phyloP scores from a whole-genome alignment of 1,284 basidiomycete species.

The Cryptococcus sp. region DNA sequence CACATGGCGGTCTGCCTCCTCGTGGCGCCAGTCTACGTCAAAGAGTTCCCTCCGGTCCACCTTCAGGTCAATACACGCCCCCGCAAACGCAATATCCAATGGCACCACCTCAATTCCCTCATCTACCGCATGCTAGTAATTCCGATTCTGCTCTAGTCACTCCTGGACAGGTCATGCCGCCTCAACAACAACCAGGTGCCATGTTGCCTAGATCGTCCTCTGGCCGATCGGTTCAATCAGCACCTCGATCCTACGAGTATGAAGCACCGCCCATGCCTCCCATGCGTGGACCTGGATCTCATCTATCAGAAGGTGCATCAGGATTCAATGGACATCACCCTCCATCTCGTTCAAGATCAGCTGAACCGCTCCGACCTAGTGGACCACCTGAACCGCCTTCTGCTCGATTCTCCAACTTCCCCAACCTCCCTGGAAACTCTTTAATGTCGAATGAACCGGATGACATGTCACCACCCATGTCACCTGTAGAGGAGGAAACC shows the following conservation, averaged over 20 bases:
- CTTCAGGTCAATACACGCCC: neutral
- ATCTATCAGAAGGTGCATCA: conserved; percentile 24
- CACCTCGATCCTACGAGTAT: conserved; percentile 11
- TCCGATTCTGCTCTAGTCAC: conserved; percentile 8
- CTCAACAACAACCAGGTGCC: conserved; percentile 7
- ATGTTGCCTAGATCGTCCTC: conserved; percentile 26
- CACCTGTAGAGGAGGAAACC: conserved; percentile 60
- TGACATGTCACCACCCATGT: conserved; percentile 70
- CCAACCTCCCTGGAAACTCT: conserved; percentile 5
- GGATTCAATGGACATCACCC: conserved; percentile 2
- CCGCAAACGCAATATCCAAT: neutral
- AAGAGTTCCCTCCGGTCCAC: conserved; percentile 6
- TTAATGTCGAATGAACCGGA: conserved; percentile 30
- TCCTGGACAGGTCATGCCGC: neutral
- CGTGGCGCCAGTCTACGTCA: conserved; percentile 30
- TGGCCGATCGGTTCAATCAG: conserved; percentile 29
- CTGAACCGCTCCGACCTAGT: conserved; percentile 29
- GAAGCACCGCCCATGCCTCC: conserved; percentile 24
- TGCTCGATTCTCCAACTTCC: conserved; percentile 28
- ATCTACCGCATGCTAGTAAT: conserved; percentile 3
- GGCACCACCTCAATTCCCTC: conserved; percentile 13
- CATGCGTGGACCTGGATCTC: conserved; percentile 23
- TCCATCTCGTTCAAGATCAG: conserved; percentile 26
- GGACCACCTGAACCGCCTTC: conserved; percentile 25
- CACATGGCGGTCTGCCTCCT: conserved; percentile 20